Base-by-base conservation (phyloP, 2,329 filamentous ascomycete species). In the Ceratocystis cubensis region DNA sequence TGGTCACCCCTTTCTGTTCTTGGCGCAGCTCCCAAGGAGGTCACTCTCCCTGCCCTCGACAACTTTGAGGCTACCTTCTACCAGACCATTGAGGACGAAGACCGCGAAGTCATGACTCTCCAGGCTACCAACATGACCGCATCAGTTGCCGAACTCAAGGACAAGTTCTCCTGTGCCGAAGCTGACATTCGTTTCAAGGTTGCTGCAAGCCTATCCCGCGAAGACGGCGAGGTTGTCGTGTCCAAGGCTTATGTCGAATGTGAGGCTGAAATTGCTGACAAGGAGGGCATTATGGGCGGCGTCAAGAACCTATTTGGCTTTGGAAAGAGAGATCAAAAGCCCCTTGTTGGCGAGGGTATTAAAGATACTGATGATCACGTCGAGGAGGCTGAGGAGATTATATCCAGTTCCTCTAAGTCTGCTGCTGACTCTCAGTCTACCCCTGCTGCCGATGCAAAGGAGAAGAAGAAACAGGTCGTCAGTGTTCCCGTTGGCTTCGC, bases 241-340 rank as follows among this genome's bases (percentile, higher is more conserved):
- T 75, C 82, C 66, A 84, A 84, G 71, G 88, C 88, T n/a, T 82
- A 82, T 66, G 86, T 94, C 5, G 92, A 92, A 74, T 99, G 94
- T 73, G 89, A 96, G 74, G 84, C 88, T 30, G 89, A 95, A 64
- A 82, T 81, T 3, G 75, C 77, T 7, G 85, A 86, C 75, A 90
- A 91, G 74, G 89, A 89, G 70, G 86, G 88, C 64, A 83, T 97
- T 62, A 89, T 96, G 61, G 93, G 96, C 73, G 92, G 91, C 56
- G 90, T 97, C 70, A 99, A 99, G 81, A 95, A 92, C 70, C 84
- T 96, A 69, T 95, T 99, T 73, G 94, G 94, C 5, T 92, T 97
- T 73, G 94, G 93, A 30, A 89, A 89, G 72, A 96, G 96, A 77
- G 88, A 88, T 41, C 89, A 93, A 66, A 88, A 96, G 76, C 80